phyloP scores from a whole-genome alignment of 1,139 yeast genomes.

The Williopsis jadinii region DNA sequence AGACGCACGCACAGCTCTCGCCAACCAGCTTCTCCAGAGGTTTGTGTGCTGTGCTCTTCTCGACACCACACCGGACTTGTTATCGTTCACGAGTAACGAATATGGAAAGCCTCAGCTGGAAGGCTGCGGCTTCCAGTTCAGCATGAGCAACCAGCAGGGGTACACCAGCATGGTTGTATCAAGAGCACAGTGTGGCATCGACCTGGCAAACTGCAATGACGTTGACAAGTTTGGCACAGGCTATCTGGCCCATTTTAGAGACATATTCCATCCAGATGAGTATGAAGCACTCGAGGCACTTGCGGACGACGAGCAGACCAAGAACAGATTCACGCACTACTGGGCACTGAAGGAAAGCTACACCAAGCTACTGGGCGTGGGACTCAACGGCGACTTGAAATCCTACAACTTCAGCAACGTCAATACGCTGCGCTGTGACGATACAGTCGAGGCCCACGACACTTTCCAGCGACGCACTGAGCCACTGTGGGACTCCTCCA shows the following conservation, averaged over 20 bases:
- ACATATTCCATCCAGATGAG: slow-evolving; percentile 43
- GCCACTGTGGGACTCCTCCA: slow-evolving; percentile 4
- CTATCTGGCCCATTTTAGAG: slow-evolving; percentile 38
- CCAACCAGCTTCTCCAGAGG: slow-evolving; percentile 27
- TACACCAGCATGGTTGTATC: slow-evolving; percentile 38
- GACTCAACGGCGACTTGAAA: slow-evolving; percentile 46
- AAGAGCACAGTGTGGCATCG: slow-evolving; percentile 44
- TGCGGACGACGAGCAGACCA: slow-evolving; percentile 7
- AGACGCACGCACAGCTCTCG: slow-evolving; percentile 25
- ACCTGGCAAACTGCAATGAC: slow-evolving; percentile 51
- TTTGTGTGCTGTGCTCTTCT: slow-evolving; percentile 21
- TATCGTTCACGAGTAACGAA: slow-evolving; percentile 21
- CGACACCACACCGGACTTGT: slow-evolving; percentile 5
- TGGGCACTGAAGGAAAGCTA: slow-evolving; percentile 77
- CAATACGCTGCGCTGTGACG: background rate
- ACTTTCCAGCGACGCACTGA: background rate
- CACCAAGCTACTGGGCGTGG: slow-evolving; percentile 55
- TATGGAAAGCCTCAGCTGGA: slow-evolving; percentile 36
- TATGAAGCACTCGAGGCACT: slow-evolving; percentile 23
- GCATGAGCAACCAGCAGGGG: slow-evolving; percentile 52
- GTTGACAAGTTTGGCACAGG: slow-evolving; percentile 25
- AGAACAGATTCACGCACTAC: slow-evolving; percentile 38
- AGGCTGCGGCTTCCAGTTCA: slow-evolving; percentile 31
- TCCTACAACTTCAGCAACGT: slow-evolving; percentile 24
- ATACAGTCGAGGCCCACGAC: background rate